Base-by-base conservation (phyloP, 768 basidiomycete genomes). In the Mycena amicta region DNA sequence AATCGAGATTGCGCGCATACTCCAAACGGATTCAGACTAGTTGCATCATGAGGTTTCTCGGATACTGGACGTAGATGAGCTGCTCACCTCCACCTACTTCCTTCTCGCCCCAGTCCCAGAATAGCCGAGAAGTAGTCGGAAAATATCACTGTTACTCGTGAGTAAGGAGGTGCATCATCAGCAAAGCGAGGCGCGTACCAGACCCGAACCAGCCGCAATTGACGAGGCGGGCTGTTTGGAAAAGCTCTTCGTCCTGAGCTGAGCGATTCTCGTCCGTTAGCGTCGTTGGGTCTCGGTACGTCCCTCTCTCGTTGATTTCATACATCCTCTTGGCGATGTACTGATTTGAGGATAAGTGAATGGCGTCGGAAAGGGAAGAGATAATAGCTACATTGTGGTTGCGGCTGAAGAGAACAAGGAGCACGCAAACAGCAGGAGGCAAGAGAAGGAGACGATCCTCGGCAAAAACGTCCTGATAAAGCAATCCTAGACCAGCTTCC, bases 361-460 rank as follows among this genome's bases (percentile, higher is more conserved):
- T n/a, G n/a, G n/a, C n/a, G n/a, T n/a, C n/a, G n/a, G n/a, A n/a
- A n/a, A n/a, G n/a, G n/a, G n/a, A 16, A 20, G 45, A 12, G 4
- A 3, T 18, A 13, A n/a, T n/a, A 72, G 87, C 60, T 62, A 92
- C 92, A 66, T 92, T 94, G 67, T 94, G 92, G 60, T 94, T 94
- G n/a, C 92, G 82, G 67, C 80, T 91, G 80, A 93, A 94, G n/a
- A 92, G 69, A n/a, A 93, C 81, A 22, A 94, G 79, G n/a, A 93
- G 69, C 3, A 80, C 84, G 57, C 87, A 85, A 52, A 86, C 84
- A 1, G 85, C 86, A 0, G 92, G 92, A 1, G 92, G 92, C n/a
- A 93, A 83, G 6, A 91, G 77, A 22, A 92, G 75, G 4, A 94
- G 74, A 37, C 92, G 77, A 59, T 92, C 87, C 68, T 94, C 93